Evolutionary conservation across 1,284 basidiomycete species (phyloP), one percentile per base, ranked within the genome.

Genomic region (Veloporphyrellus conicus): DNA sequence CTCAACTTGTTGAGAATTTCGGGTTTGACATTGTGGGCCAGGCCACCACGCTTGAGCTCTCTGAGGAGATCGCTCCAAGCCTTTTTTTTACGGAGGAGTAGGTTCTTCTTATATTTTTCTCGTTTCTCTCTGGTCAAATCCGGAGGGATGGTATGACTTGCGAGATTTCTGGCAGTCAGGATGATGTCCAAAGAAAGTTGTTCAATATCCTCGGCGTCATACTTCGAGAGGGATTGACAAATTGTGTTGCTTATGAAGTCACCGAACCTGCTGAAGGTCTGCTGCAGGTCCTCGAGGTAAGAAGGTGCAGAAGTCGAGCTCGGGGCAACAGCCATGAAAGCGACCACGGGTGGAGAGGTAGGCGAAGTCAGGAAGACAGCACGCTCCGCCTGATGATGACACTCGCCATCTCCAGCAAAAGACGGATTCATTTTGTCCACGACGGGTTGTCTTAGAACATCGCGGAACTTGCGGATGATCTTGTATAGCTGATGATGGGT

Each of bases 401-500:
- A 53, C 52, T 78, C 76, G 2, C 61, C 50, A 15, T 71, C 62
- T 9, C 65, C 69, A 11, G 72, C 70, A 16, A 64, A 55, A n/a
- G 64, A 55, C 2, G 68, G 68, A 25, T 59, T 63, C 31, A 87
- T 63, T 32, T 68, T 68, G 12, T 67, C 62, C 9, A 66, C 52
- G 34, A 87, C 75, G 1, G 93, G 86, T 64, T 91, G 84, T 40
- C 87, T 81, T 11, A 99, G 75, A 20, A 93, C 70, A 41, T 92
- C 87, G n/a, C 93, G 81, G 74, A 95, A 96, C 69, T 92, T 96
- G 52, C 91, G 82, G 53, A 98, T 81, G 55, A 84, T 81, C 67
- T 90, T 93, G 78, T 94, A 95, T 12, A 99, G 74, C 55, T 94
- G 90, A 52, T 84, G 83, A 67, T 99, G 96, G 2, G 91, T 93